Conservation (phyloP, 73 alveolate species). For the Tetrahymena malaccensis region DNA sequence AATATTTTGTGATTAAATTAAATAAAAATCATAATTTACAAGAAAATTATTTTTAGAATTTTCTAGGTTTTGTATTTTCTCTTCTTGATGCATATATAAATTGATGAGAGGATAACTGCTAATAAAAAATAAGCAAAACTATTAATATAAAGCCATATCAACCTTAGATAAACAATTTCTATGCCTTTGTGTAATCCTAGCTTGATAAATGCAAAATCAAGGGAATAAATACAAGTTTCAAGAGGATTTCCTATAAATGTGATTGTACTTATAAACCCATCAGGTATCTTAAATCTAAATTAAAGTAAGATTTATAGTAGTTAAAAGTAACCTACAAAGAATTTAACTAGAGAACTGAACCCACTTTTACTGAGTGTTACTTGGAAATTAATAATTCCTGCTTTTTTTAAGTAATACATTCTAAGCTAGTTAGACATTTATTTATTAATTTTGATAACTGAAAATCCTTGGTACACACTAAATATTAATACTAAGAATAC, state of each 20-base stretch:
- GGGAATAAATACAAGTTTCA: not conserved
- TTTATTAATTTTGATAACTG: not conserved
- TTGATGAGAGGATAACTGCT: not conserved
- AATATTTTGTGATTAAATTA: not conserved
- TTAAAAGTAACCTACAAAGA: not conserved
- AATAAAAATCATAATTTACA: not conserved
- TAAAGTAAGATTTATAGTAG: not conserved
- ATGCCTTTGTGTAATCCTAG: not conserved
- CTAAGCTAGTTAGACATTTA: not conserved
- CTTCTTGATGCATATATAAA: not conserved
- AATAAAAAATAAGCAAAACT: not conserved
- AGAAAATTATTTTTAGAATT: not conserved
- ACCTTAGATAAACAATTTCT: not conserved
- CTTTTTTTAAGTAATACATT: not conserved
- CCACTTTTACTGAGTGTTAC: not conserved
- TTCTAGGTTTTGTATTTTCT: not conserved
- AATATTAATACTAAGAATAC: not conserved
- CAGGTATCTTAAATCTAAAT: not conserved
- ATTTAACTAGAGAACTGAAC: not conserved
- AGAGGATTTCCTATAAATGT: not conserved
- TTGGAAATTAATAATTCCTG: not conserved
- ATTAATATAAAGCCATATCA: not conserved
- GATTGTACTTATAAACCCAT: not conserved
- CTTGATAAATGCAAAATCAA: not conserved
- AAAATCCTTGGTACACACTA: not conserved